Conservation (phyloP, 176 grass and related monocot genomes). For the Raddia guianensis region DNA sequence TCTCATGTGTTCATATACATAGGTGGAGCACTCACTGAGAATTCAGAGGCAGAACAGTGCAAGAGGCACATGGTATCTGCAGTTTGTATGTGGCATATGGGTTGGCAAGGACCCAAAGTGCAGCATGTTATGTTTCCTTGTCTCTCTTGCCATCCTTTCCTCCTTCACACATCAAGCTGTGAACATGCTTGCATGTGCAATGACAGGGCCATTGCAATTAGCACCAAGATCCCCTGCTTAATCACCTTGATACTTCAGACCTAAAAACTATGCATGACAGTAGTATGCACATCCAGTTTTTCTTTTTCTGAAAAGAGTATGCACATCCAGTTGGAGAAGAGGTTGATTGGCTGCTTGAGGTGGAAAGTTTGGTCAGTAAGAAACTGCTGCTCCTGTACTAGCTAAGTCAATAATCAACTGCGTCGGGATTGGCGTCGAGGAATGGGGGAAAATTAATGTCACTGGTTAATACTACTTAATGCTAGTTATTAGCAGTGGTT, state of each 20-base stretch:
- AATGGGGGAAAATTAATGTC: slow-evolving; percentile 29
- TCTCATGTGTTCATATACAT: not conserved
- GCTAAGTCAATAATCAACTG: not conserved
- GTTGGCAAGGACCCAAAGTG: slow-evolving; percentile 1
- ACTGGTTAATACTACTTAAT: not conserved
- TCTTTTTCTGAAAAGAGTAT: too few species aligned
- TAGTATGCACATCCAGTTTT: not conserved
- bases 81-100: slow-evolving; percentile 7
- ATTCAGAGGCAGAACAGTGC: not conserved
- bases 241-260: not conserved
- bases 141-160: not conserved
- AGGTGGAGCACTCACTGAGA: not conserved
- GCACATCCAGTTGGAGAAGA: not conserved
- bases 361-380: slow-evolving; percentile 3
- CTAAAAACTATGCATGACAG: not conserved
- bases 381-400: not conserved
- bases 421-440: slow-evolving; percentile 39
- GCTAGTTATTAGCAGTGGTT: not conserved
- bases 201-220: not conserved
- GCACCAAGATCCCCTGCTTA: not conserved
- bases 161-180: slow-evolving; percentile 6
- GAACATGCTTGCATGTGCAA: slow-evolving; percentile 51
- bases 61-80: slow-evolving; percentile 16
- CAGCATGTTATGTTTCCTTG: slow-evolving; percentile 25
- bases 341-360: not conserved